Base-by-base conservation (phyloP, 345 rosid genomes). In the Conringia planisiliqua region DNA sequence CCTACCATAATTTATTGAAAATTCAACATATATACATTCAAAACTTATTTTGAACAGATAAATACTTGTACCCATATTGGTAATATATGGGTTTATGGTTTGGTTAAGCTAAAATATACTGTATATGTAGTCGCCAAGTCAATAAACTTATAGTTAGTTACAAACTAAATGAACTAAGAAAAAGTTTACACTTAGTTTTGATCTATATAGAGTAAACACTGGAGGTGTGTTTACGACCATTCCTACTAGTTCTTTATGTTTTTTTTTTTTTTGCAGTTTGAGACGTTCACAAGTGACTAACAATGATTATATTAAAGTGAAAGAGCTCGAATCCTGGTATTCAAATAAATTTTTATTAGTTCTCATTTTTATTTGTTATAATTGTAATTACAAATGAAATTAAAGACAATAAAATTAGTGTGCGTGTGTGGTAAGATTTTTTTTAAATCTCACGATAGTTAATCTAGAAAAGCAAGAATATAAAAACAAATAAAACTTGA, bases 1-100 rank as follows among this genome's bases (percentile, higher is more conserved):
- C 73, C 73, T 40, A 59, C 57, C 69, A 50, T 51, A 39, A 29
- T 60, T 11, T 50, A 67, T 14, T 40, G 47, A 60, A n/a, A 50
- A 50, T 40, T 51, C 26, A 46, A 47, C 22, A 73, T 6, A 20
- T 55, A 58, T 13, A 24, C 61, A 51, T 20, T 14, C 16, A 2
- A 4, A 73, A 42, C 20, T 32, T 30, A 22, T 22, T 43, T 55
- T 7, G 5, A 51, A 38, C 30, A 72, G 2, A 27, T 38, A 60
- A 54, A 61, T 10, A 17, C 30, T 17, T 70, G 26, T 17, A 14
- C 46, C 10, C 47, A 2, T 18, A 69, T 43, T 5, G 46, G n/a
- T 58, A 22, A 20, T 14, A 4, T 51, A 51, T 11, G 44, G 44
- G 55, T 20, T 7, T 72, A 33, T 42, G 18, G 63, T 63, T 62